Conservation (phyloP, 148 eudicot species). For the Simmondsia chinensis region DNA sequence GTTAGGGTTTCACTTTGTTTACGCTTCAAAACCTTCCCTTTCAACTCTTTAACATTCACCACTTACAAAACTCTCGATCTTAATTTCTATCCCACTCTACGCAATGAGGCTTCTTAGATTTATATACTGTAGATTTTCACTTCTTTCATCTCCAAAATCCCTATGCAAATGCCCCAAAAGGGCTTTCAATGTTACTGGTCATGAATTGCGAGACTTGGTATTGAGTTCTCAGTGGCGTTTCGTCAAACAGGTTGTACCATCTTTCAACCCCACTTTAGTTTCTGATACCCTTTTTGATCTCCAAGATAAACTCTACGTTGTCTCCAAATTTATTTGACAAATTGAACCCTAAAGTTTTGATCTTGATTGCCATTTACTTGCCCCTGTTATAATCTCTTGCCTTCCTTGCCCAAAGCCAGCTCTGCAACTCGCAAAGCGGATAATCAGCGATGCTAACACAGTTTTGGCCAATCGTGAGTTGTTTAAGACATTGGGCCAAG, state of each 20-base stretch:
- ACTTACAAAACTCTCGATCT: too few relatives aligned
- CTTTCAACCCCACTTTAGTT: conserved; percentile 26
- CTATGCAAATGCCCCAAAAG: neutral
- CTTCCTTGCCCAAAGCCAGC: conserved; percentile 29
- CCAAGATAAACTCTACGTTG: conserved; percentile 28
- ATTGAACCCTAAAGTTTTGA: conserved; percentile 14
- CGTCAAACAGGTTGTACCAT: conserved; percentile 38
- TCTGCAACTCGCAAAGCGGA: conserved; percentile 19
- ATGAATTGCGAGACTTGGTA: conserved; percentile 16
- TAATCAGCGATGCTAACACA: conserved; percentile 10
- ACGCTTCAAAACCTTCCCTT: too few relatives aligned
- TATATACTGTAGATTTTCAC: conserved; percentile 8
- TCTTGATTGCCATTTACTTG: conserved; percentile 26
- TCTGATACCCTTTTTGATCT: conserved; percentile 29
- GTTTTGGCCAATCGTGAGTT: conserved; percentile 8
- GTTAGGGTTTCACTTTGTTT: neutral
- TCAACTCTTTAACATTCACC: too few relatives aligned
- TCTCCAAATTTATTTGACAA: conserved; percentile 25
- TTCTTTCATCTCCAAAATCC: conserved; percentile 3
- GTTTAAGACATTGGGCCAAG: conserved; percentile 25
- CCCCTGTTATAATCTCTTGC: conserved; percentile 33
- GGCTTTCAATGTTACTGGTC: conserved; percentile 4
- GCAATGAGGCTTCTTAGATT: conserved; percentile 17
- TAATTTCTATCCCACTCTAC: too few relatives aligned
- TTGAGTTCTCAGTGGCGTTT: conserved; percentile 51